Conservation (phyloP, 768 basidiomycete genomes). For the Russula vinacea region DNA sequence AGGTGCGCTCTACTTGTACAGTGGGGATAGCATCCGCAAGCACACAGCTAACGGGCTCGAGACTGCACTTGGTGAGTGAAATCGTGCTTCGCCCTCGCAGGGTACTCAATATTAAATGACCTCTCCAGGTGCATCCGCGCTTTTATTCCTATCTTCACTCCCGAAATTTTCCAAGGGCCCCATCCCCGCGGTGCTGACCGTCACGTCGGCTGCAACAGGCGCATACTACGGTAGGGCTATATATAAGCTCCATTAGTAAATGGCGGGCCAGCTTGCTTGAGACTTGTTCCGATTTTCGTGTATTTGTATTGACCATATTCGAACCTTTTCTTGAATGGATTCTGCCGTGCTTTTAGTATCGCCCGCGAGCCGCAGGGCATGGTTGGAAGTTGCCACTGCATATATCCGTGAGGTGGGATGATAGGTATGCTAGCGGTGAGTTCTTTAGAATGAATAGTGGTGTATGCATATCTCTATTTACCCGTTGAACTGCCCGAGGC, state of each 20-base stretch:
- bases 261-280: background rate
- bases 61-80: slow-evolving; percentile 61
- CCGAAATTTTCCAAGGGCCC: slow-evolving; percentile 70
- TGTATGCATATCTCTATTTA: too few species aligned
- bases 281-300: background rate
- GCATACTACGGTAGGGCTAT: slow-evolving; percentile 53
- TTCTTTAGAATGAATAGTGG: too few species aligned
- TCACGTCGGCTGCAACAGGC: slow-evolving; percentile 56
- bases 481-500: too few species aligned
- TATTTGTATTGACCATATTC: slow-evolving; percentile 14
- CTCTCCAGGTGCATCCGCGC: slow-evolving; percentile 60
- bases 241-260: slow-evolving; percentile 25
- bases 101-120: background rate
- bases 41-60: slow-evolving; percentile 74
- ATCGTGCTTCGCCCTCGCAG: background rate
- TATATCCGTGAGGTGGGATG: too few species aligned
- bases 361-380: too few species aligned
- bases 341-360: background rate
- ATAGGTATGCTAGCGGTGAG: too few species aligned
- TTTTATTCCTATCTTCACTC: slow-evolving; percentile 67
- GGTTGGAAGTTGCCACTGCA: too few species aligned
- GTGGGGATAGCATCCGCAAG: slow-evolving; percentile 70
- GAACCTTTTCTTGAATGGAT: slow-evolving; percentile 8
- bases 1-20: slow-evolving; percentile 75
- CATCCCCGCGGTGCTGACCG: slow-evolving; percentile 56